phyloP scores from a whole-genome alignment of 768 basidiomycete genomes.

The Psilocybe cyanescens region DNA sequence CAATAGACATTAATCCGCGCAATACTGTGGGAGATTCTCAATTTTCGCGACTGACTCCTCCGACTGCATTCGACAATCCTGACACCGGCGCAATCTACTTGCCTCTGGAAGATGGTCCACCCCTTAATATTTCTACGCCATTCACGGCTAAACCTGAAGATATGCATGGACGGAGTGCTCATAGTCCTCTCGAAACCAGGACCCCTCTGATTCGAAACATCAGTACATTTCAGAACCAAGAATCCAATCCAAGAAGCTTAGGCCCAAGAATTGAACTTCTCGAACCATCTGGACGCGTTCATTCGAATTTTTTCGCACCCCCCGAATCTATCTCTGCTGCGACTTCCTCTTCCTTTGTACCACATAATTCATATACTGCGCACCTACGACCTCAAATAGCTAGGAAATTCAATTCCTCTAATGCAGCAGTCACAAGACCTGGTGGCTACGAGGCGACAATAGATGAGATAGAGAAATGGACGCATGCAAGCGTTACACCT shows the following conservation, averaged over 20 bases:
- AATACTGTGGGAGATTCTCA: too few species aligned
- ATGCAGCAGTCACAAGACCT: background rate
- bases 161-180: too few species aligned
- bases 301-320: background rate
- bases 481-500: conserved; percentile 13
- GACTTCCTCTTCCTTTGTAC: too few species aligned
- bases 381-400: background rate
- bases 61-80: too few species aligned
- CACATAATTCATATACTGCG: background rate
- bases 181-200: too few species aligned
- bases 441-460: conserved; percentile 7
- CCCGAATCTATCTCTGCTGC: background rate
- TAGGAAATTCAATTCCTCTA: background rate
- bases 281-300: background rate
- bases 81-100: too few species aligned
- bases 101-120: too few species aligned
- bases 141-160: too few species aligned
- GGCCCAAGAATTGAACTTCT: background rate
- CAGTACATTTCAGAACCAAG: background rate
- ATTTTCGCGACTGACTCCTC: too few species aligned
- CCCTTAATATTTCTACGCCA: too few species aligned
- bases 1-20: background rate
- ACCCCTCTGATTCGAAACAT: too few species aligned
- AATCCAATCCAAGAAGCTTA: background rate
- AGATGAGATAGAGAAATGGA: conserved; percentile 20